Evolutionary conservation across 2,329 filamentous ascomycete genomes (phyloP), one percentile per base, ranked within the genome.

Genomic region (Colletotrichum sp.): DNA sequence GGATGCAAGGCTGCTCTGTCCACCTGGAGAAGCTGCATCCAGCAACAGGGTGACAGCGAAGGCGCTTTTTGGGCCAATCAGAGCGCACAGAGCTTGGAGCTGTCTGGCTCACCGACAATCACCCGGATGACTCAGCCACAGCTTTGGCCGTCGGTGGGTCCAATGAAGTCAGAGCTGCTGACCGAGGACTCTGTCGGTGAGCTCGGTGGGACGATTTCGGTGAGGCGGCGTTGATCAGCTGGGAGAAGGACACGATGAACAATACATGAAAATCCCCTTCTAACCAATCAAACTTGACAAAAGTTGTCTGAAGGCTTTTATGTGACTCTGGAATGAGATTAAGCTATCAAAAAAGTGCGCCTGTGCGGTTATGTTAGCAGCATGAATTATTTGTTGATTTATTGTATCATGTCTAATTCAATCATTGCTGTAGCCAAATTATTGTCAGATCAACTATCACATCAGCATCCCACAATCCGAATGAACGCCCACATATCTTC

Each of bases 121-220:
- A 72, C 18, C 72, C 72, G 68, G 72, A 30, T 72, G 68, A 72
- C 68, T 72, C 72, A 72, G 44, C 66, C 39, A 5, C 2, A 62
- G 57, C 67, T 65, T 1, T 5, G 15, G 18, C 30, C 7, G 4
- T 36, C 9, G 7, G 34, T 34, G 39, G 26, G 32, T 65, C 60
- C n/a, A 24, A 67, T 59, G 70, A 34, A 60, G 18, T 68, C 70
- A 72, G 28, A 68, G 63, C 67, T 30, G 6, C 26, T 63, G 28
- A 68, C 70, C 63, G 70, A 34, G 18, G 39, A 18, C 66, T 15
- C 18, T 30, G 3, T 44, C 30, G n/a, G 13, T 52, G 8, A 24
- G 3, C 1, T 5, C 44, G 44, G 44, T 52, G 44, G 4, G 44
- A 52, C 9, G 0, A 4, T 21, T 1, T 16, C 9, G 62, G 21